Evolutionary conservation across 1,284 basidiomycete genomes (phyloP).

Genomic region (Boletellus sp.): DNA sequence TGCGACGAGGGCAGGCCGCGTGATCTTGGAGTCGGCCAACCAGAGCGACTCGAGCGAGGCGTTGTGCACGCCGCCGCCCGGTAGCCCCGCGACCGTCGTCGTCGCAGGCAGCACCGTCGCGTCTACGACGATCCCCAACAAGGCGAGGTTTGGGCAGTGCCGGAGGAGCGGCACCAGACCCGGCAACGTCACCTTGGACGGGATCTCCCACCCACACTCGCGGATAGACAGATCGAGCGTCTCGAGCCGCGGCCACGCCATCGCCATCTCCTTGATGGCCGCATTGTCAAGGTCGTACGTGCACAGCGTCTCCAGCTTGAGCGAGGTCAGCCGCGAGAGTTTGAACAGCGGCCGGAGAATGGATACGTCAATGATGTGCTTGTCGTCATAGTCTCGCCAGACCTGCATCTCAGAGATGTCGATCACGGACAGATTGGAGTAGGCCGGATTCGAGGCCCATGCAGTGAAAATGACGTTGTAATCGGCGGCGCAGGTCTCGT

Average conservation of each 20-base stretch:
- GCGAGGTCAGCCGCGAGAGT: slow-evolving; percentile 17
- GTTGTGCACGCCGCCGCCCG: slow-evolving; percentile 25
- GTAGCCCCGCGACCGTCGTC: neutral
- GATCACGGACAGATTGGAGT: slow-evolving; percentile 24
- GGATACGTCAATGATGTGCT: slow-evolving; percentile 27
- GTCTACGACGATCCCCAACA: slow-evolving; percentile 27
- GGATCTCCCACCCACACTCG: slow-evolving; percentile 31
- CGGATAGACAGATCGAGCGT: slow-evolving; percentile 24
- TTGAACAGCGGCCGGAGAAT: slow-evolving; percentile 24
- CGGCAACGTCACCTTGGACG: slow-evolving; percentile 26
- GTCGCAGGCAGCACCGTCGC: slow-evolving; percentile 21
- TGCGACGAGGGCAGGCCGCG: slow-evolving; percentile 24
- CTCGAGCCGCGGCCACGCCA: slow-evolving; percentile 29
- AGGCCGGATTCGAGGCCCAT: slow-evolving; percentile 24
- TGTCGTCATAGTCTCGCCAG: slow-evolving; percentile 29
- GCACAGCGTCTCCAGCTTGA: slow-evolving; percentile 28
- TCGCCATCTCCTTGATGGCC: slow-evolving; percentile 22
- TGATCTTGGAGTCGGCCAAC: slow-evolving; percentile 28
- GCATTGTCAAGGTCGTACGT: slow-evolving; percentile 25
- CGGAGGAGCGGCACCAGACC: slow-evolving; percentile 22
- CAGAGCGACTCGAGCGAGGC: slow-evolving; percentile 25
- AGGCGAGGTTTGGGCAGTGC: slow-evolving; percentile 22
- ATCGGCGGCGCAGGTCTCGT: slow-evolving; percentile 27
- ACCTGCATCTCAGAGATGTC: slow-evolving; percentile 32
- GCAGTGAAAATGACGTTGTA: slow-evolving; percentile 21